Evolutionary conservation across 2,329 filamentous ascomycete genomes (phyloP).

Genomic region (Exophiala xenobiotica): DNA sequence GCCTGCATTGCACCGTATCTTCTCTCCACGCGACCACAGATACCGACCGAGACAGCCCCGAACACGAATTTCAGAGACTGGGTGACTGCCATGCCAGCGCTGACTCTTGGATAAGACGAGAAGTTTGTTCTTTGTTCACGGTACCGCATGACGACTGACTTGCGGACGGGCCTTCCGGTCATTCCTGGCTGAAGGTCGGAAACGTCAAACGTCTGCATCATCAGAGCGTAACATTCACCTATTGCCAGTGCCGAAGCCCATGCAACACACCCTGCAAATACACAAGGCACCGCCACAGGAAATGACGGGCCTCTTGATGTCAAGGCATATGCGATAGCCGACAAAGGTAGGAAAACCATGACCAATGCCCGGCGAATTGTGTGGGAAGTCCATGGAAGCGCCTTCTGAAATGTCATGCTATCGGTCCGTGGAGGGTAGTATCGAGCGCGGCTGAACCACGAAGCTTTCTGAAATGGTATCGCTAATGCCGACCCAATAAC

Average conservation of each 20-base stretch:
- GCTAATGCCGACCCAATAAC: conserved; percentile 68
- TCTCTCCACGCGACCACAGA: conserved; percentile 67
- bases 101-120: conserved; percentile 72
- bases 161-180: conserved; percentile 53
- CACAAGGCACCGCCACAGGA: conserved; percentile 62
- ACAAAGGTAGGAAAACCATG: conserved; percentile 64
- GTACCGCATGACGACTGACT: conserved; percentile 42
- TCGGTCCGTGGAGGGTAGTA: conserved; percentile 60
- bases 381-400: conserved; percentile 69
- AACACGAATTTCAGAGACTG: conserved; percentile 69
- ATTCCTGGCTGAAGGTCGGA: conserved; percentile 73
- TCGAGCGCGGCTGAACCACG: conserved; percentile 65
- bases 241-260: conserved; percentile 72
- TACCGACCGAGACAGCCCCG: conserved; percentile 65
- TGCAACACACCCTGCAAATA: conserved; percentile 65
- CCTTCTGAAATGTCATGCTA: conserved; percentile 65
- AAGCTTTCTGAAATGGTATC: conserved; percentile 72
- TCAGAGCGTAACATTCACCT: conserved; percentile 71
- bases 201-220: conserved; percentile 82
- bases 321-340: conserved; percentile 66
- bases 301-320: conserved; percentile 63
- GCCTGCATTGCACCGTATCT: conserved; percentile 65
- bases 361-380: conserved; percentile 67
- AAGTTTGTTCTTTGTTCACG: conserved; percentile 64
- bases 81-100: conserved; percentile 68